Percentiles rank a stretch among this genome's conserved stretches.
Evolutionary conservation across 768 basidiomycete species (phyloP).

Genomic region (Tricholoma sp.): DNA sequence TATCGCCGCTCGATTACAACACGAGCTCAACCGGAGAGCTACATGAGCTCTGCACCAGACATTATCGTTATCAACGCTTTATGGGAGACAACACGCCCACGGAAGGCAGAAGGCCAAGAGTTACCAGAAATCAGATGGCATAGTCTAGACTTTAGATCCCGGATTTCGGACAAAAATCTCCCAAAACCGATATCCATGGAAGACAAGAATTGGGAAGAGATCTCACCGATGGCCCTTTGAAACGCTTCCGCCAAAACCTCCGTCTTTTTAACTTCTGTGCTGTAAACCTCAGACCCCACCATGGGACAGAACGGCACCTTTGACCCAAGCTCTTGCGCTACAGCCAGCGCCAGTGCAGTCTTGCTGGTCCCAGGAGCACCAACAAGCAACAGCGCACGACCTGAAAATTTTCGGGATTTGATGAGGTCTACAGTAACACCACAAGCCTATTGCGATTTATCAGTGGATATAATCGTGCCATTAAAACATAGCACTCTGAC

Average conservation of each 20-base stretch:
- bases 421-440: slow-evolving; percentile 87
- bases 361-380: slow-evolving; percentile 98
- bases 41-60: background rate
- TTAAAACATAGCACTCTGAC: slow-evolving; percentile 33
- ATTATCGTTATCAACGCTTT: background rate
- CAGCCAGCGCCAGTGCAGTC: slow-evolving; percentile 93
- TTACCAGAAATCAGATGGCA: background rate
- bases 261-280: slow-evolving; percentile 97
- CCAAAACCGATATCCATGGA: background rate
- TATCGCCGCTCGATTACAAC: background rate
- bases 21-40: no score
- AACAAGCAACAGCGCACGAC: slow-evolving; percentile 85
- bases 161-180: background rate
- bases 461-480: background rate
- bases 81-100: background rate
- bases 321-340: slow-evolving; percentile 88
- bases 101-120: background rate
- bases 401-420: slow-evolving; percentile 90
- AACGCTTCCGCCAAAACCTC: slow-evolving; percentile 95
- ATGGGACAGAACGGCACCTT: slow-evolving; percentile 99
- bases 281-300: slow-evolving; percentile 98
- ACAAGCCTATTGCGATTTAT: slow-evolving; percentile 59
- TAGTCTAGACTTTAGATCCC: background rate
- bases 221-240: slow-evolving; percentile 88
- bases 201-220: background rate